A percentile compares a stretch with the other conserved stretches of the same genome.
phyloP scores from a whole-genome alignment of 306 rosid species.

The Corylus avellana region DNA sequence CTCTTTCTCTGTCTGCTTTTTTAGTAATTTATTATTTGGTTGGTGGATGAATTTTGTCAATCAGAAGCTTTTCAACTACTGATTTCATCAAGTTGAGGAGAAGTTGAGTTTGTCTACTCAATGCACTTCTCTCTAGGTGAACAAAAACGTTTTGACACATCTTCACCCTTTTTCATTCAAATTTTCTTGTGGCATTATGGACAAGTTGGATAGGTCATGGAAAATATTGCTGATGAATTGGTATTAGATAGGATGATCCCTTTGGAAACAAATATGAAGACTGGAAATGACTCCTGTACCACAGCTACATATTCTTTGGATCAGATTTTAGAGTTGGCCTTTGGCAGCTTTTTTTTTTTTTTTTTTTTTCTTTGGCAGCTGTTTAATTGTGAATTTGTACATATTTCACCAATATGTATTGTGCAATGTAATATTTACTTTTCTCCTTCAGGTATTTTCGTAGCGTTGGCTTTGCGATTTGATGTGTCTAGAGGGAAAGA shows the following conservation, averaged over 20 bases:
- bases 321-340: neutral
- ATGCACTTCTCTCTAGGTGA: neutral
- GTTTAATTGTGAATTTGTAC: neutral
- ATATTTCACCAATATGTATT: slow-evolving; percentile 3
- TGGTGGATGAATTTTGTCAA: too few relatives aligned
- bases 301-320: neutral
- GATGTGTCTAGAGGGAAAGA: slow-evolving; percentile 86
- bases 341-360: neutral
- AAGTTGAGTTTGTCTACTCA: neutral
- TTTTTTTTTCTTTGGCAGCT: neutral
- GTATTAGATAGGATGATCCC: neutral
- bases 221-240: slow-evolving; percentile 1
- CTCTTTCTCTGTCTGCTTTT: too few relatives aligned
- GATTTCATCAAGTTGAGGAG: neutral
- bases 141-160: neutral
- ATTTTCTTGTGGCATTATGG: neutral
- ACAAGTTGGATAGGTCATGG: neutral
- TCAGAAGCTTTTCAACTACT: too few relatives aligned
- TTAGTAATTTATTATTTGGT: too few relatives aligned
- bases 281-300: neutral
- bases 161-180: neutral
- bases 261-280: neutral
- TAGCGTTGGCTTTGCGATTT: slow-evolving; percentile 94
- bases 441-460: slow-evolving; percentile 77
- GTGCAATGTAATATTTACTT: neutral